Evolutionary conservation across 169 alveolate genomes (phyloP).

Genomic region (Amoebophrya sp.): DNA sequence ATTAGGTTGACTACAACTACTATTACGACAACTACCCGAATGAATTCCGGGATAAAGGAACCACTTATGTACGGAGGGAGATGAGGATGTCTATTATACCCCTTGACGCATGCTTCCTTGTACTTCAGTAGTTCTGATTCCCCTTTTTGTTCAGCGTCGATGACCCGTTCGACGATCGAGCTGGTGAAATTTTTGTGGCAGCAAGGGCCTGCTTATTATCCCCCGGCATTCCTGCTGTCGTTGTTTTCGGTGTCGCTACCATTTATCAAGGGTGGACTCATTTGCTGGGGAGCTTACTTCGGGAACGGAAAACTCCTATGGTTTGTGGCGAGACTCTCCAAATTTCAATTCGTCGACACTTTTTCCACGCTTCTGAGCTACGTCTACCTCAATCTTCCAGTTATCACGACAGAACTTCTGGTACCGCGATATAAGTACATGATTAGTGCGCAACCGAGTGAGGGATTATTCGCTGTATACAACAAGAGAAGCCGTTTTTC

Average conservation of each 20-base stretch:
- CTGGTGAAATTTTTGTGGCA: constrained; percentile 7
- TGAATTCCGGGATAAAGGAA: too few species aligned
- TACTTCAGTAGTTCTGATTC: too few species aligned
- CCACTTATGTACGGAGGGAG: too few species aligned
- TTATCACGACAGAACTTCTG: not conserved
- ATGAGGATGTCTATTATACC: too few species aligned
- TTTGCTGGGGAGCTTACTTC: not conserved
- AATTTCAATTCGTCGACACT: not conserved
- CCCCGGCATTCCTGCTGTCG: not conserved
- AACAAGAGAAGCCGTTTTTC: too few species aligned
- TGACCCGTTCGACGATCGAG: not conserved
- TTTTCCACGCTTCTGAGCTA: not conserved
- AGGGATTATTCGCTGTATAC: too few species aligned
- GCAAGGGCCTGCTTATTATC: not conserved
- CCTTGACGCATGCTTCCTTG: too few species aligned
- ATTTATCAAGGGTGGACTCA: not conserved
- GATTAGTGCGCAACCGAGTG: too few species aligned
- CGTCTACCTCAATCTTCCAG: not conserved
- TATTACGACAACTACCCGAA: too few species aligned
- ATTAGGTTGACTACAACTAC: too few species aligned
- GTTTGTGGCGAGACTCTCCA: not conserved
- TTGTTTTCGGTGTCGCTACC: not conserved
- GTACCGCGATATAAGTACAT: too few species aligned
- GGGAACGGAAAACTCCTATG: not conserved
- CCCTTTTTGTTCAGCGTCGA: too few species aligned